These are phyloP conservation scores for Amauroascus verrucosus DNA, from an alignment of 2,329 filamentous ascomycete species.

Conservation along the genomic window DNA sequence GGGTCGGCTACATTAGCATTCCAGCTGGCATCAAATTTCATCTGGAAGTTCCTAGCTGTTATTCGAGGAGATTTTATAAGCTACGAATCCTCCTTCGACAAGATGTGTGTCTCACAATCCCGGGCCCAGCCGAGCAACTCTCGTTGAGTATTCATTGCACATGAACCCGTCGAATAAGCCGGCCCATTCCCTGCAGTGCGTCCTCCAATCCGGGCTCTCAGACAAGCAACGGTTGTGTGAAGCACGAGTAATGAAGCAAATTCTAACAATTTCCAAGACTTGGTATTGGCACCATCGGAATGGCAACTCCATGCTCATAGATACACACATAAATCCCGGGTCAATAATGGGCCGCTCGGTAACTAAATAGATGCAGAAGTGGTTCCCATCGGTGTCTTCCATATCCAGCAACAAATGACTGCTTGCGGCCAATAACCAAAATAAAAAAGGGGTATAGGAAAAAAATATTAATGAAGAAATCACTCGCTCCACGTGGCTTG, in stretches of 20 bases:
- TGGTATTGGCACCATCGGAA: background rate
- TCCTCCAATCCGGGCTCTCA: no score
- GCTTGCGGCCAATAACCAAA: background rate
- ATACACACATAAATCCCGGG: background rate
- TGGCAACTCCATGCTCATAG: background rate
- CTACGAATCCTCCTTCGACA: background rate
- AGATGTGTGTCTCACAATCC: no score
- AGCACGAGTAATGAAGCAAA: no score
- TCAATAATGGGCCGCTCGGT: background rate
- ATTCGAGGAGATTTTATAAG: background rate
- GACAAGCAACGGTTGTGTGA: no score
- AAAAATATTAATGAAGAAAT: background rate
- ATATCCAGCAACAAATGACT: background rate
- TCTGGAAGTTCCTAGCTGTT: background rate
- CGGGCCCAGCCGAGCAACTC: no score
- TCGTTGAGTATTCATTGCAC: no score
- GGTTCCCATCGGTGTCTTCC: background rate
- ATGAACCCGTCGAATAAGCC: no score
- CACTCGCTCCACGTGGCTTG: constrained; percentile 5
- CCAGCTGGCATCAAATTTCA: background rate
- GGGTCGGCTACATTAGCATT: background rate
- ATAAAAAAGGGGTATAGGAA: background rate
- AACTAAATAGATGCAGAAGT: background rate
- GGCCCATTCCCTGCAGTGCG: no score
- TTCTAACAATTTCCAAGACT: background rate